Conservation (phyloP, 1,284 basidiomycete genomes). For the Ceratobasidium sp. region DNA sequence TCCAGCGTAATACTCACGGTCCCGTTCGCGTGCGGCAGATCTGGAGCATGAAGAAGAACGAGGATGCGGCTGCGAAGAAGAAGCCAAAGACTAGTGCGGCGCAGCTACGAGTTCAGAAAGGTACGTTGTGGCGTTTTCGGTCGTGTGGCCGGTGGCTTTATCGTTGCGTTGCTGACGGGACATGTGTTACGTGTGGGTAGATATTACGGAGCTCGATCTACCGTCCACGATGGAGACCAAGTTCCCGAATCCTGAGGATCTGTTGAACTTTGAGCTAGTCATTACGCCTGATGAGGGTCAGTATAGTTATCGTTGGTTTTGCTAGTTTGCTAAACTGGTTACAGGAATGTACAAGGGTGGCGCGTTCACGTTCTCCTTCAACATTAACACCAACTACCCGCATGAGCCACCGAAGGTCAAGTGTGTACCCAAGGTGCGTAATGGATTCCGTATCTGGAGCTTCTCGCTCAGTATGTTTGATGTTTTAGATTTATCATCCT, state of each 20-base stretch:
- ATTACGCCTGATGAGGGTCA: constrained; percentile 97
- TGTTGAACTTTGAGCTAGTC: constrained; percentile 95
- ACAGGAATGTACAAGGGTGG: constrained; percentile 98
- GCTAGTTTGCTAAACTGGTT: background rate
- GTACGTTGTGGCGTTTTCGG: constrained; percentile 63
- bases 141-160: constrained; percentile 5
- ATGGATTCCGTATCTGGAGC: constrained; percentile 11
- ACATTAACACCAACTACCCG: constrained; percentile 97
- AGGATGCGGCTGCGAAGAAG: constrained; percentile 94
- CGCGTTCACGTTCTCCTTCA: constrained; percentile 92
- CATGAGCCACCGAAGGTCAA: constrained; percentile 99
- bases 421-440: constrained; percentile 89
- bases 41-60: constrained; percentile 98
- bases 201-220: constrained; percentile 96
- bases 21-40: constrained; percentile 70
- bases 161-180: background rate
- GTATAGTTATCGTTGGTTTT: constrained; percentile 49
- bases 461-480: constrained; percentile 3
- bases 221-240: constrained; percentile 96
- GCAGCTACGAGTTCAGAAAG: constrained; percentile 98
- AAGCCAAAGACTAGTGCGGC: constrained; percentile 98
- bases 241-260: constrained; percentile 92
- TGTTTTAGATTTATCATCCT: constrained; percentile 93
- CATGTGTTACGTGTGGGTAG: constrained; percentile 62
- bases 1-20: constrained; percentile 20